Conservation (phyloP, 2,329 filamentous ascomycete species). For the Pezicula carpinea region DNA sequence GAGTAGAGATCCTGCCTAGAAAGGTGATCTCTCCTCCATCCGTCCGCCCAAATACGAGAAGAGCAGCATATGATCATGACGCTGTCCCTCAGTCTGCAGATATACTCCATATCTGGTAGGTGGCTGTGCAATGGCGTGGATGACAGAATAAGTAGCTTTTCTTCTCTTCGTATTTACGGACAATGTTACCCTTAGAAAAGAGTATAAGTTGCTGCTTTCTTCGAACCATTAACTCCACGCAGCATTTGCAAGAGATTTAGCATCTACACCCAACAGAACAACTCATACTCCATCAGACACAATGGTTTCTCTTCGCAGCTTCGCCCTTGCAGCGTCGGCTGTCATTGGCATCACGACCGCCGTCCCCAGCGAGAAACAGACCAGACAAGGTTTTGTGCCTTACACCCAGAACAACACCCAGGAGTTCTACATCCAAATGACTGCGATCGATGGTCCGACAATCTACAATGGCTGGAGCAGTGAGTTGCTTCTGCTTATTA, state of each 20-base stretch:
- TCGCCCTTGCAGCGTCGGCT: constrained; percentile 11
- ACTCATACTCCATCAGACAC: neutral
- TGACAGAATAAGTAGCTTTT: neutral
- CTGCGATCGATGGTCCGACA: neutral
- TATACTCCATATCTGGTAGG: neutral
- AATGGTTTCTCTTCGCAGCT: constrained; percentile 13
- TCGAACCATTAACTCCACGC: neutral
- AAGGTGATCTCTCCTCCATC: neutral
- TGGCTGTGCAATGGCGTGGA: neutral
- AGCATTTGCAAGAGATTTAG: neutral
- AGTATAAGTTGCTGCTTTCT: neutral
- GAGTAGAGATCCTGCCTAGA: neutral
- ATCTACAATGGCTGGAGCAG: constrained; percentile 1
- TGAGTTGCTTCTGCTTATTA: constrained; percentile 3
- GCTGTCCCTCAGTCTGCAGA: neutral
- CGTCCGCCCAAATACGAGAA: neutral
- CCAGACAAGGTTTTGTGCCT: constrained; percentile 10
- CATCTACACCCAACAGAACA: neutral
- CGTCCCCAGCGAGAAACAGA: constrained; percentile 3
- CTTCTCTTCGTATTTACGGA: neutral
- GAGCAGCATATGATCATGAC: neutral
- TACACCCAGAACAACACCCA: constrained; percentile 20
- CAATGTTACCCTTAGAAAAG: neutral
- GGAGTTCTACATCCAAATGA: constrained; percentile 18
- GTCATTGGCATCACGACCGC: constrained; percentile 10